These are phyloP conservation scores for Neospermospora avenae DNA, from an alignment of 2,329 filamentous ascomycete genomes.

Conservation along the genomic window DNA sequence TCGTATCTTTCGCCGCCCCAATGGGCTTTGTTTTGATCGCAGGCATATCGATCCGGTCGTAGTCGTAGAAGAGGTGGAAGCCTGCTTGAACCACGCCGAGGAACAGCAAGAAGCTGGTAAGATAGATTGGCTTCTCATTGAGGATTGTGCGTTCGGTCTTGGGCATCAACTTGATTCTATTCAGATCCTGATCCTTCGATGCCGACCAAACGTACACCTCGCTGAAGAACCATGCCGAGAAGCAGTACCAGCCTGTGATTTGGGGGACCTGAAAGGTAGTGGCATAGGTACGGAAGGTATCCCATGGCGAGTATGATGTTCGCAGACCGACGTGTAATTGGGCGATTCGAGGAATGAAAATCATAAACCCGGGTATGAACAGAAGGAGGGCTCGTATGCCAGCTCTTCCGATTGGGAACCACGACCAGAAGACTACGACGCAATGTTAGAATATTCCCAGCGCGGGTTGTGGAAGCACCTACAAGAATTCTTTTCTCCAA, in stretches of 20 bases:
- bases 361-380: constrained; percentile 69
- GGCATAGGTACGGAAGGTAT: constrained; percentile 58
- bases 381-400: constrained; percentile 73
- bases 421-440: constrained; percentile 72
- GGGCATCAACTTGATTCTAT: constrained; percentile 68
- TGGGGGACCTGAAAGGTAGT: constrained; percentile 57
- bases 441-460: constrained; percentile 12
- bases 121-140: constrained; percentile 83
- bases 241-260: constrained; percentile 70
- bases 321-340: constrained; percentile 74
- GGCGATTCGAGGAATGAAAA: constrained; percentile 83
- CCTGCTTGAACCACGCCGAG: constrained; percentile 68
- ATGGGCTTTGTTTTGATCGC: constrained; percentile 36
- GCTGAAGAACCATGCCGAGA: constrained; percentile 77
- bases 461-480: constrained; percentile 36
- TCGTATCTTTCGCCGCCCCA: constrained; percentile 36
- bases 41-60: constrained; percentile 55
- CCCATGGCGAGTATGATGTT: constrained; percentile 65
- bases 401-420: constrained; percentile 76
- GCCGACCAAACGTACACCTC: constrained; percentile 77
- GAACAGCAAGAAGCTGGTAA: constrained; percentile 66
- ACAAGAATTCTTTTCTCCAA: constrained; percentile 70
- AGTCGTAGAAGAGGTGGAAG: constrained; percentile 68
- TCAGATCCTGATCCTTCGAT: constrained; percentile 57
- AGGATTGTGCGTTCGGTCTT: constrained; percentile 69